Evolutionary conservation across 257 asterid species (phyloP).

Genomic region (Lithospermum erythrorhizon): DNA sequence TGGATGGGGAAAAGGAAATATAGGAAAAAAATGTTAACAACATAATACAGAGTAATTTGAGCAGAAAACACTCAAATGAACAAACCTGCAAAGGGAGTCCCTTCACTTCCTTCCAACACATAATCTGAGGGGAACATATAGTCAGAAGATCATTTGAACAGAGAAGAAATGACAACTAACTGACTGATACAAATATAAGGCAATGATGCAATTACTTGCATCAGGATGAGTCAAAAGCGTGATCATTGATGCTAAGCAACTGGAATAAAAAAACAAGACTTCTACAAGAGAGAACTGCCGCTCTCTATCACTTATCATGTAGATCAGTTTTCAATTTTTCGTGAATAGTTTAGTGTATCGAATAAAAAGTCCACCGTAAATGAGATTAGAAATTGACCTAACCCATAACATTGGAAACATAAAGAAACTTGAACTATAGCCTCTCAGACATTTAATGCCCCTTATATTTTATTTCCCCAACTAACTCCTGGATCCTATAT

Average conservation of each 20-base stretch:
- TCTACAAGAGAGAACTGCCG: not conserved
- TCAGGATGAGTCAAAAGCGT: not conserved
- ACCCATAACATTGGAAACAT: too few species aligned
- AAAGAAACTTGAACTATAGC: too few species aligned
- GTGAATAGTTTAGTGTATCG: not conserved
- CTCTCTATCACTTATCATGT: not conserved
- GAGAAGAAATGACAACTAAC: not conserved
- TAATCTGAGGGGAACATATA: conserved; percentile 55
- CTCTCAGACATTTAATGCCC: too few species aligned
- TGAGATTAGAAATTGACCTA: too few species aligned
- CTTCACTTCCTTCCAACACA: conserved; percentile 98
- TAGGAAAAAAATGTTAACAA: too few species aligned
- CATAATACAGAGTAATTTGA: too few species aligned
- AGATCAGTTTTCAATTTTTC: not conserved
- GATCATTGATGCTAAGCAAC: not conserved
- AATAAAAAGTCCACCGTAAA: not conserved
- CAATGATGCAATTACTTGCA: not conserved
- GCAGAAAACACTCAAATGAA: conserved; percentile 13
- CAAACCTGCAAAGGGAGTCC: conserved; percentile 96
- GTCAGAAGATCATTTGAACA: conserved; percentile 7
- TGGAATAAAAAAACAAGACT: not conserved
- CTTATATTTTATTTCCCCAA: too few species aligned
- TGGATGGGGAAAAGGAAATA: not conserved
- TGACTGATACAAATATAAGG: not conserved
- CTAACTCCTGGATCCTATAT: too few species aligned